phyloP scores from a whole-genome alignment of 495 filamentous ascomycete species.

The Penicillium canescens region DNA sequence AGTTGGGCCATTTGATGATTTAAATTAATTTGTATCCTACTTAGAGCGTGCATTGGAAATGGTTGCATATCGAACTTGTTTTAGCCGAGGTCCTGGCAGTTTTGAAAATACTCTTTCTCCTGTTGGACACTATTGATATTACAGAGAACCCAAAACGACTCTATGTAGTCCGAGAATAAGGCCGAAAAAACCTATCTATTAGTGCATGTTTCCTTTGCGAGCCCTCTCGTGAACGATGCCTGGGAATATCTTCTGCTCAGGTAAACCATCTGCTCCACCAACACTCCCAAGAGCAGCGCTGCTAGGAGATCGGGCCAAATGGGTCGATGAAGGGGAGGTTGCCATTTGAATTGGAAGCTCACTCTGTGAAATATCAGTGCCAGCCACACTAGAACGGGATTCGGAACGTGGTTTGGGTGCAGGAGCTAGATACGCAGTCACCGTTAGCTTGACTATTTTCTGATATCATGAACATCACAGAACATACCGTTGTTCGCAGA shows the following conservation, averaged over 20 bases:
- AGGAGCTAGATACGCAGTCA: neutral
- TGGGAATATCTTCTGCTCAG: constrained; percentile 71
- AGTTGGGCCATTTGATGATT: constrained; percentile 74
- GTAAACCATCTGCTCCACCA: constrained; percentile 47
- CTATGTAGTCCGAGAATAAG: too few species aligned
- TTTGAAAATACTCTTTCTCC: too few species aligned
- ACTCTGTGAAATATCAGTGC: neutral
- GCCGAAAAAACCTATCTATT: neutral
- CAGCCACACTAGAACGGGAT: neutral
- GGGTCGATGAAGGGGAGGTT: constrained; percentile 2
- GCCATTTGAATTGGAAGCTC: neutral
- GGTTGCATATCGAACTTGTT: neutral
- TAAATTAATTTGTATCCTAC: neutral
- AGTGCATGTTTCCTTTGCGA: constrained; percentile 45
- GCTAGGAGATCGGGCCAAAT: constrained; percentile 10
- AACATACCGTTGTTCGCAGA: constrained; percentile 1
- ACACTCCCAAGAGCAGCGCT: constrained; percentile 25
- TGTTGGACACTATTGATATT: too few species aligned
- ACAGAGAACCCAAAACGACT: too few species aligned
- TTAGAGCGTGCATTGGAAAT: constrained; percentile 5
- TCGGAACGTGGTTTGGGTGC: neutral
- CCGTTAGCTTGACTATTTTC: too few species aligned
- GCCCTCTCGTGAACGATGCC: constrained; percentile 65
- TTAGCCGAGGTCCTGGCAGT: neutral
- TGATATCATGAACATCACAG: too few species aligned